Conservation (phyloP, 768 basidiomycete genomes). For the Multifurca ochricompacta region DNA sequence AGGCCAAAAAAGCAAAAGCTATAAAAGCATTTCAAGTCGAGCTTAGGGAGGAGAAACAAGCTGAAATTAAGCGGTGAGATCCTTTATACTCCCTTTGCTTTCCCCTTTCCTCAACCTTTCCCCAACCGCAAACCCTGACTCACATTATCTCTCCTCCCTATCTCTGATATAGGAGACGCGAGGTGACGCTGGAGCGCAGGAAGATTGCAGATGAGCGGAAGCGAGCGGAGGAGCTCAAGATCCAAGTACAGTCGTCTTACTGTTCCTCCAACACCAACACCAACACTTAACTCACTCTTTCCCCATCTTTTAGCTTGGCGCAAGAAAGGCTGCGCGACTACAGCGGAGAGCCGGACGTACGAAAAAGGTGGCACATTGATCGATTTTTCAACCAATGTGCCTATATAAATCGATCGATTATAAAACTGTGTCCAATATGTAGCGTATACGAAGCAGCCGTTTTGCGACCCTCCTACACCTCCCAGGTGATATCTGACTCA, state of each 20-base stretch:
- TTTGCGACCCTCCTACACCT: conserved; percentile 35
- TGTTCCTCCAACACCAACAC: neutral
- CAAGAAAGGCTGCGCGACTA: conserved; percentile 64
- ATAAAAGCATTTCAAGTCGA: conserved; percentile 68
- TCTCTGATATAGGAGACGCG: conserved; percentile 56
- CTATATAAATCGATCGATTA: neutral
- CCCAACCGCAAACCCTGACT: neutral
- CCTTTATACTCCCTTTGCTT: neutral
- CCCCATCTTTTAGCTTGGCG: conserved; percentile 56
- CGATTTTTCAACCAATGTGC: neutral
- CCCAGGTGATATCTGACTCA: conserved; percentile 74
- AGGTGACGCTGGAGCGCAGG: conserved; percentile 63
- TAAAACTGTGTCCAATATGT: conserved; percentile 1
- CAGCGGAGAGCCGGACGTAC: conserved; percentile 66
- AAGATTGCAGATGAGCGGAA: conserved; percentile 65
- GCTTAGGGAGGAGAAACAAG: conserved; percentile 68
- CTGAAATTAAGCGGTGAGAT: conserved; percentile 53
- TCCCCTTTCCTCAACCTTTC: too few species aligned
- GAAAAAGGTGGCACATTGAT: conserved; percentile 74
- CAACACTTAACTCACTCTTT: conserved; percentile 1
- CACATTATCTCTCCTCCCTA: neutral
- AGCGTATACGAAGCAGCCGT: conserved; percentile 4
- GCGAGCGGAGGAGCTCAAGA: conserved; percentile 55
- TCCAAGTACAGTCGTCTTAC: conserved; percentile 37
- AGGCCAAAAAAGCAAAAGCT: conserved; percentile 55